Evolutionary conservation across 139 green algal genomes (phyloP), one percentile per base, ranked within the genome.

Genomic region (Chloropicon primus): DNA sequence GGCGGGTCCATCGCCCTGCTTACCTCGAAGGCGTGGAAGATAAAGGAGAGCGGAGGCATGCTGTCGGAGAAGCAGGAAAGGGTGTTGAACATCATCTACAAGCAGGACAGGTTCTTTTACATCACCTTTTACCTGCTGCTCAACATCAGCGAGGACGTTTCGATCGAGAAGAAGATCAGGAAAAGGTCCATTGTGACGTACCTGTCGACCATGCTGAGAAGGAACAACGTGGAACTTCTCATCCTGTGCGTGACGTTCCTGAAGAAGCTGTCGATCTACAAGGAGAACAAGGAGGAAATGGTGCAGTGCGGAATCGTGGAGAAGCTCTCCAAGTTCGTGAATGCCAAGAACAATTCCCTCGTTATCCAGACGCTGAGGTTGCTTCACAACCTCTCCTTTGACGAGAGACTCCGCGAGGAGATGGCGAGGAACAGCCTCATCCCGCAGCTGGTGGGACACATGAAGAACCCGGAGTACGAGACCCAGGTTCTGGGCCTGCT

Each of bases 331-430:
- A 86, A 84, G 79, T 90, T 91, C 77, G 85, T 93, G 54, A 86
- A 86, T 1, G 87, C 85, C 80, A 76, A 79, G 29, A 89, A 90
- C 71, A 84, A 88, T 27, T 85, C 88, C 54, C 83, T 91, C 76
- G 85, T 94, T 24, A 88, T 90, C 80, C 79, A 74, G 1, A 82
- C 88, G 78, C 87, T 96, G 74, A 84, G 90, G 2, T 86, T 97
- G 78, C 87, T 95, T 79, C 88, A 93, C 86, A 97, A 96, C 82
- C 87, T 97, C 28, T 90, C 89, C 0, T 97, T 96, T 75, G 92
- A 97, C 77, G 53, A 25, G 2, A 71, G 17, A 0, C 77, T 92
- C 73, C 80, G 91, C n/a, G 83, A 89, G n/a, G 85, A 89, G 71
- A 94, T 97, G 89, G 78, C 24, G 2, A 82, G 86, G 26, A 77